Conservation (phyloP, 139 green algal genomes). For the Pleodorina starrii region DNA sequence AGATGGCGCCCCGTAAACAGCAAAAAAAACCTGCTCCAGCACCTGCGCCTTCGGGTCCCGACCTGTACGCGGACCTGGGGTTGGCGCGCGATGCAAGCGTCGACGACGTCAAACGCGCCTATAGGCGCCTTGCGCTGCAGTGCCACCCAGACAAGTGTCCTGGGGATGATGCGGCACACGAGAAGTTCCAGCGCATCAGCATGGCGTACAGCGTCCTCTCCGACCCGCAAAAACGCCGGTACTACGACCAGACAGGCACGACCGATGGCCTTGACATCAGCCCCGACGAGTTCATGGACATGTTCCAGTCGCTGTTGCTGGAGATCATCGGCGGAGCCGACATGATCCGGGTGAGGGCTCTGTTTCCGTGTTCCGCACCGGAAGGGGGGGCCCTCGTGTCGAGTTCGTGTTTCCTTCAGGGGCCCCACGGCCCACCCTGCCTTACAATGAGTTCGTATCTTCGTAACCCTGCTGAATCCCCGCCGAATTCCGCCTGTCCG, state of each 20-base stretch:
- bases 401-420: no score
- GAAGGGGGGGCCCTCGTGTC: no score
- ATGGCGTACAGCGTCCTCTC: constrained; percentile 61
- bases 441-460: not conserved
- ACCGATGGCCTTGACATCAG: constrained; percentile 49
- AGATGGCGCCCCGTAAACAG: constrained; percentile 11
- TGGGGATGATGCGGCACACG: constrained; percentile 37
- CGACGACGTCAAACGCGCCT: constrained; percentile 58
- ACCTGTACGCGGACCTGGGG: constrained; percentile 22
- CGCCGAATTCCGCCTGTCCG: no score
- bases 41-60: not conserved
- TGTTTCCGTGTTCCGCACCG: no score
- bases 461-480: no score
- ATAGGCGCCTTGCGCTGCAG: constrained; percentile 61
- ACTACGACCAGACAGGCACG: constrained; percentile 57
- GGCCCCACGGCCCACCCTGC: not conserved
- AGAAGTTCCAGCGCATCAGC: constrained; percentile 64
- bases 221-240: constrained; percentile 58
- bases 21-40: not conserved
- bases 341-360: constrained; percentile 40
- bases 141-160: constrained; percentile 74
- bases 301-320: constrained; percentile 48
- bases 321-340: constrained; percentile 41
- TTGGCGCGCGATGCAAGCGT: not conserved
- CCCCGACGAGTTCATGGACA: constrained; percentile 47